Evolutionary conservation across 148 eudicot species (phyloP).

Genomic region (Diospyros kaki): DNA sequence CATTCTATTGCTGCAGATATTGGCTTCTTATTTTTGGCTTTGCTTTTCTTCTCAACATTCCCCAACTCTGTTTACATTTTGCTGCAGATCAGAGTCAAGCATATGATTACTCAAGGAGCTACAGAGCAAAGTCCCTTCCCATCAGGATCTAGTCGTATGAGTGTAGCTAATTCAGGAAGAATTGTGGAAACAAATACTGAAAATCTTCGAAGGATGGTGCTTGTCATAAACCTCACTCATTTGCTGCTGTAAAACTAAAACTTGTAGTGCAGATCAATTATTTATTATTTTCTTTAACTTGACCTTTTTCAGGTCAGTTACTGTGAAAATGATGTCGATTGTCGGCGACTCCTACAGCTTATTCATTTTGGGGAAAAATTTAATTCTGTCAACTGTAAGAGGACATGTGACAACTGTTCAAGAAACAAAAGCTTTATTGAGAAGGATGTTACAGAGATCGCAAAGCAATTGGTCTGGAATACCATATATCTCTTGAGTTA

Average conservation of each 20-base stretch:
- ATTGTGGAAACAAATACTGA: conserved; percentile 75
- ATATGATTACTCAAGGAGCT: conserved; percentile 85
- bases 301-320: conserved; percentile 65
- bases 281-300: background rate
- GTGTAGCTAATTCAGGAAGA: conserved; percentile 57
- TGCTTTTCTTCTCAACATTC: conserved; percentile 1
- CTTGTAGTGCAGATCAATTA: background rate
- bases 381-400: conserved; percentile 55
- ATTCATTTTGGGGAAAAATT: conserved; percentile 93
- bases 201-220: conserved; percentile 81
- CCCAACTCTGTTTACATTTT: conserved; percentile 9
- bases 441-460: conserved; percentile 77
- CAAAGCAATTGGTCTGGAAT: conserved; percentile 76
- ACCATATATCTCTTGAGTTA: conserved; percentile 1
- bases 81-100: conserved; percentile 85
- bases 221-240: background rate
- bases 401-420: conserved; percentile 91
- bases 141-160: conserved; percentile 40
- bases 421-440: conserved; percentile 57
- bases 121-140: conserved; percentile 61
- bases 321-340: conserved; percentile 90
- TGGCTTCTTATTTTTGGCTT: background rate
- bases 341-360: conserved; percentile 90
- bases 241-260: background rate
- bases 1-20: background rate